Evolutionary conservation across 768 basidiomycete genomes (phyloP), one percentile per base, ranked within the genome.

Genomic region (Podaxis sp.): DNA sequence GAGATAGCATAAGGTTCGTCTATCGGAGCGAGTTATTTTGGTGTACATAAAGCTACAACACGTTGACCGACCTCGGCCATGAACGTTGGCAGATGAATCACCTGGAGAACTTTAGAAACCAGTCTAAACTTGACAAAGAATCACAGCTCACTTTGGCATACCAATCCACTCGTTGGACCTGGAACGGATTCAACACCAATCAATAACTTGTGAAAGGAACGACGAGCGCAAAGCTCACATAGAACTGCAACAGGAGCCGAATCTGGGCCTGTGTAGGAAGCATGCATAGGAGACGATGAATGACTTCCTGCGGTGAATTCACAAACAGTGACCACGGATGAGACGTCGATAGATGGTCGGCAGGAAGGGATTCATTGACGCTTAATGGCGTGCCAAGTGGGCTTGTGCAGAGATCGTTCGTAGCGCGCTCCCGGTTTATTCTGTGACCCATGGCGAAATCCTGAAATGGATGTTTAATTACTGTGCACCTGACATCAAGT

Each of bases 21-120:
- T 61, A 32, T 7, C n/a, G 6, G 28, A 11, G 25, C 25, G 7
- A 23, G 25, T 48, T 25, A 48, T 9, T 48, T 27, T 25, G 6
- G 10, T 21, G 23, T 11, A 9, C 0, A 52, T 32, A 14, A 32
- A 52, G 32, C 10, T 6, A 10, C 11, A 35, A 28, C 11, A 14
- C 10, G 13, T 14, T 6, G 50, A 48, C 62, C 27, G 25, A 68
- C 67, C 42, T 69, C 67, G 25, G 57, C 32, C 18, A 66, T 38
- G 47, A 69, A 71, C 4, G 70, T 64, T n/a, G 68, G 70, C 21
- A 44, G 55, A 61, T 71, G 70, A 47, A 71, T 48, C 14, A 64
- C 65, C 65, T 68, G 61, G 50, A 38, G 10, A 40, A 23, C 10
- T n/a, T 42, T 27, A 32, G 38, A 28, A 53, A n/a, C 36, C 4